These are phyloP conservation scores for Tetraselmis chui DNA, from an alignment of 139 green algal species.

Conservation along the genomic window DNA sequence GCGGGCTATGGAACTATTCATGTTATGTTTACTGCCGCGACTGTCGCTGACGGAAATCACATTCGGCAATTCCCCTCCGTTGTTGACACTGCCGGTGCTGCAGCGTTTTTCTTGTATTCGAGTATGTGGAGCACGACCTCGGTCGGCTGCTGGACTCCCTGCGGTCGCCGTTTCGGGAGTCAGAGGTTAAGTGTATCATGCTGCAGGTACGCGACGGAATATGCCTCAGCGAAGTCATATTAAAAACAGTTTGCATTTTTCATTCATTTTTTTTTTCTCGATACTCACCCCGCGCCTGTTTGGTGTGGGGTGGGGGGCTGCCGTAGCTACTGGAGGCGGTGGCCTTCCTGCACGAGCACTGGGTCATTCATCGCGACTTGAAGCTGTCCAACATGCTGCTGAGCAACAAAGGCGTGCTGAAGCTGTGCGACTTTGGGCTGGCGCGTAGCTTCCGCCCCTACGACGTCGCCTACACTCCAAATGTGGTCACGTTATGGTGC, in stretches of 20 bases:
- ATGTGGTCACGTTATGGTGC: slow-evolving; percentile 46
- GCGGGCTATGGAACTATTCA: too few relatives aligned
- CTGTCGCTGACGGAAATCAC: too few relatives aligned
- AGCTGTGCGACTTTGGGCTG: slow-evolving; percentile 73
- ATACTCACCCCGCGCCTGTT: background rate
- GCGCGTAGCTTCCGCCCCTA: slow-evolving; percentile 47
- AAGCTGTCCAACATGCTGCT: slow-evolving; percentile 72
- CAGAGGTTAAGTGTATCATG: slow-evolving; percentile 65
- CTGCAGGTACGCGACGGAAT: slow-evolving; percentile 34
- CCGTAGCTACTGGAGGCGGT: slow-evolving; percentile 61
- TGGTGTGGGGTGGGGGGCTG: background rate
- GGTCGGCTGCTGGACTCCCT: slow-evolving; percentile 59
- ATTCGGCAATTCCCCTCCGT: too few relatives aligned
- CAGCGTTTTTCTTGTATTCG: slow-evolving; percentile 80
- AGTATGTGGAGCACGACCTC: slow-evolving; percentile 77
- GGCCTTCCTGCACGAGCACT: slow-evolving; percentile 56
- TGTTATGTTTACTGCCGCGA: too few relatives aligned
- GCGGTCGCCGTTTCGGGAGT: slow-evolving; percentile 34
- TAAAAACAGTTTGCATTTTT: background rate
- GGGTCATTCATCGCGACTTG: slow-evolving; percentile 64
- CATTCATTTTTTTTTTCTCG: background rate
- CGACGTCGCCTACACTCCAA: slow-evolving; percentile 30
- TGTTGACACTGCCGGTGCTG: background rate
- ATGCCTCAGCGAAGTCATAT: background rate
- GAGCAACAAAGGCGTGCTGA: slow-evolving; percentile 44